A percentile compares a stretch with the other conserved stretches of the same genome.
These are phyloP conservation scores for Endocladia muricata DNA, from an alignment of 31 red algal species.

Conservation along the genomic window DNA sequence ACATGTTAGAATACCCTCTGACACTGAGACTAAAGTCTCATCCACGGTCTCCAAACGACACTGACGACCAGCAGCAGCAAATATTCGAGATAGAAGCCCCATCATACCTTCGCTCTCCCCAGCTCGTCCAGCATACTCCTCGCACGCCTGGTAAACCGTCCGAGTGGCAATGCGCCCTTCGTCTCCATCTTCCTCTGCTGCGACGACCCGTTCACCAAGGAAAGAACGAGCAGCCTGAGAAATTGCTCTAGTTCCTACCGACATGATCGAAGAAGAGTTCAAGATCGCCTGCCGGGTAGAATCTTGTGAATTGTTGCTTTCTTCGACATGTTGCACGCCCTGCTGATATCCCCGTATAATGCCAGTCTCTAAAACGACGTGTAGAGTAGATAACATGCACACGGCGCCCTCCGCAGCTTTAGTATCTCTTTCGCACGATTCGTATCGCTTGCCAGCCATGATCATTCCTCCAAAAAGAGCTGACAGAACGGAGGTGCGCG, in stretches of 20 bases:
- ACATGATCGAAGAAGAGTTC: neutral
- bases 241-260: constrained; percentile 19
- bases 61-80: constrained; percentile 55
- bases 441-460: constrained; percentile 45
- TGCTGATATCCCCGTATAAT: constrained; percentile 16
- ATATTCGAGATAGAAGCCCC: constrained; percentile 52
- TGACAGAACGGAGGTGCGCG: constrained; percentile 56
- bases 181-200: constrained; percentile 79
- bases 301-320: neutral
- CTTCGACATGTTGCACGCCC: neutral
- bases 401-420: constrained; percentile 43
- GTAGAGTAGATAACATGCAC: constrained; percentile 52
- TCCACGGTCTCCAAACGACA: constrained; percentile 47
- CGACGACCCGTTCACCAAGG: constrained; percentile 71
- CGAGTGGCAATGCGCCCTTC: constrained; percentile 71
- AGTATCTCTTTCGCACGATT: constrained; percentile 50
- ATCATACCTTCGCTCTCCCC: constrained; percentile 69
- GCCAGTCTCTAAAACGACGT: constrained; percentile 53
- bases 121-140: constrained; percentile 70
- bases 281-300: neutral
- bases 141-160: constrained; percentile 76
- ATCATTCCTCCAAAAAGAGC: constrained; percentile 80
- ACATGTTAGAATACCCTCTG: constrained; percentile 41
- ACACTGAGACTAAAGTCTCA: constrained; percentile 65
- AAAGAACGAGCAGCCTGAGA: constrained; percentile 77